Evolutionary conservation across 371 early-diverging fungal species (phyloP).

Genomic region (Mucor sp.): DNA sequence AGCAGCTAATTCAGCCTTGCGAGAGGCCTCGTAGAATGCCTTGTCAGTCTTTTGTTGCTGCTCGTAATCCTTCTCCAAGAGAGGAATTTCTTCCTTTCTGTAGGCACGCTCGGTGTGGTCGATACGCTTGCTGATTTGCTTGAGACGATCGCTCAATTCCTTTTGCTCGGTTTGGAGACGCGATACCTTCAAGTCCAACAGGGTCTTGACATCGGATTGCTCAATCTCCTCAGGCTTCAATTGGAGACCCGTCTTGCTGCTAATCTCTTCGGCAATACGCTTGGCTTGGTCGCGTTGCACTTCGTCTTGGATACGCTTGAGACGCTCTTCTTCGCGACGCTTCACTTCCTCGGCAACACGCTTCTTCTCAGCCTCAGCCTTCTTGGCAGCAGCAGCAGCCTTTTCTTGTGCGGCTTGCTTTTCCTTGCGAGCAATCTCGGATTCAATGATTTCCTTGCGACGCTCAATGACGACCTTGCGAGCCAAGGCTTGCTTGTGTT

Average conservation of each 20-base stretch:
- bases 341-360: conserved; percentile 85
- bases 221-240: conserved; percentile 86
- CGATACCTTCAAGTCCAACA: conserved; percentile 87
- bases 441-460: conserved; percentile 91
- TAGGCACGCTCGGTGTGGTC: conserved; percentile 98
- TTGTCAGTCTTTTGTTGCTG: conserved; percentile 85
- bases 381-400: conserved; percentile 70
- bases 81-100: conserved; percentile 92
- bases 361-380: conserved; percentile 85
- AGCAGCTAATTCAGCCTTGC: conserved; percentile 67
- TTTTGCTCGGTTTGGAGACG: conserved; percentile 90
- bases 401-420: conserved; percentile 80
- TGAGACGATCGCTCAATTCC: conserved; percentile 76
- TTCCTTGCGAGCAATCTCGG: conserved; percentile 74
- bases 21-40: conserved; percentile 77
- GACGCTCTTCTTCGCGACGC: conserved; percentile 84
- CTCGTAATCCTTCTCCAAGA: conserved; percentile 90
- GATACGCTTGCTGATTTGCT: conserved; percentile 74
- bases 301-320: conserved; percentile 75
- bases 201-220: conserved; percentile 77
- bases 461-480: conserved; percentile 89
- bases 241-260: conserved; percentile 79
- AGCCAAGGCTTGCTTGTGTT: conserved; percentile 77
- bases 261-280: conserved; percentile 87
- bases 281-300: conserved; percentile 85